Base-by-base conservation (phyloP, 2,329 filamentous ascomycete species). In the Aspergillaceae sp. region DNA sequence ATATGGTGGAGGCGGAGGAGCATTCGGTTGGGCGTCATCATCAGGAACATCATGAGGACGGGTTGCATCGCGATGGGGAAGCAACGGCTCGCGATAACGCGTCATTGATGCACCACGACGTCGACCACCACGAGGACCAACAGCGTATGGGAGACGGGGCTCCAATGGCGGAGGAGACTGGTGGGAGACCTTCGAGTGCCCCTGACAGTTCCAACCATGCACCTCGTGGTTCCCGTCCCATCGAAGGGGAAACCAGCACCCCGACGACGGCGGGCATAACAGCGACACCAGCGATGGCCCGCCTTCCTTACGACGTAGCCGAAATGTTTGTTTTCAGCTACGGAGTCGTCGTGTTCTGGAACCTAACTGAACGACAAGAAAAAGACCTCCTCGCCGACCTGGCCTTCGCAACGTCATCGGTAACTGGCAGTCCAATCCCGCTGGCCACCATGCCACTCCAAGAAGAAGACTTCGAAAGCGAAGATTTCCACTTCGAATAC, bases 401-500 rank as follows among this genome's bases (percentile, higher is more conserved):
- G 45, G 92, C 89, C 1, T 97, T 98, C 68, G 87, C 87, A 5
- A 63, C 63, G 1, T 67, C 68, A 6, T 68, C 68, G 1, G 59
- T 62, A 2, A 65, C 64, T 3, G 60, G 64, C 0, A 59, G 61
- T 3, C 66, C 68, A 4, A 65, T 79, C 19, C 79, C 84, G 7
- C 77, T 98, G 5, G 83, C 89, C 30, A 86, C 83, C 1, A 79
- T 87, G 32, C 87, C 90, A 0, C 74, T 95, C 26, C 81, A 87
- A 46, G 87, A 96, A 66, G 84, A 84, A 53, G 90, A 97, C 62
- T 95, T 94, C 56, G 92, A 98, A 71, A 98, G 86, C 0, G 92
- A 98, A 63, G 91, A 97, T 62, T 96, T 98, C 59, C 91, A 98
- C 63, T 98, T 98, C 62, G 90, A 97, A 66, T 98, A 98, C 72